Percentiles rank a stretch among this genome's conserved stretches.
Conservation (phyloP, 1,284 basidiomycete genomes). For the Ceratobasidium sp. region DNA sequence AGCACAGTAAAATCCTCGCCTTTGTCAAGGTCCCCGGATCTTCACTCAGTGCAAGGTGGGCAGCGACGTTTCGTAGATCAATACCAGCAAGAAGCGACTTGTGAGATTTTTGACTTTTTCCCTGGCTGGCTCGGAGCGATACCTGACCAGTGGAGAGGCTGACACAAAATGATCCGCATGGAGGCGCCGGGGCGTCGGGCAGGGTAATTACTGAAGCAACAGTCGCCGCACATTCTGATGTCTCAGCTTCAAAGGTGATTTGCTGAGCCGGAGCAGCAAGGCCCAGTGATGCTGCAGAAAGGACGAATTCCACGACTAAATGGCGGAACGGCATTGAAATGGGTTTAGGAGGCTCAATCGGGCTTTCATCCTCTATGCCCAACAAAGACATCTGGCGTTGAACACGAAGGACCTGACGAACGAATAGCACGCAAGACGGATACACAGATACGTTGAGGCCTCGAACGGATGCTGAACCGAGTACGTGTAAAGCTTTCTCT, state of each 20-base stretch:
- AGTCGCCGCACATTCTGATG: slow-evolving; percentile 17
- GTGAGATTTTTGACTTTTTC: slow-evolving; percentile 9
- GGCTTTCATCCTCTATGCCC: background rate
- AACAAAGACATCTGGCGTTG: slow-evolving; percentile 4
- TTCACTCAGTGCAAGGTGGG: slow-evolving; percentile 23
- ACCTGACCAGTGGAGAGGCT: slow-evolving; percentile 1
- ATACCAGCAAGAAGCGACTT: slow-evolving; percentile 21
- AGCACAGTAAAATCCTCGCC: slow-evolving; percentile 10
- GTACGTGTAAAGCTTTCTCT: slow-evolving; percentile 28
- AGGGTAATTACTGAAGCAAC: background rate
- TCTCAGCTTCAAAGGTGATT: slow-evolving; percentile 38
- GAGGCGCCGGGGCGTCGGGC: background rate
- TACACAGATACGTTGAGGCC: slow-evolving; percentile 57
- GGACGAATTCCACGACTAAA: slow-evolving; percentile 26
- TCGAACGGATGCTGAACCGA: slow-evolving; percentile 29
- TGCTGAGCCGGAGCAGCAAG: slow-evolving; percentile 37
- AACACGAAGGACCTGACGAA: slow-evolving; percentile 63
- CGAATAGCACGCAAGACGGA: slow-evolving; percentile 68
- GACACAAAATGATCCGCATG: slow-evolving; percentile 14
- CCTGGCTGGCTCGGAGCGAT: slow-evolving; percentile 12
- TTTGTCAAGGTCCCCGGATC: background rate
- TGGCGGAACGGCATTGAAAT: slow-evolving; percentile 4
- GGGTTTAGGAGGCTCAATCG: background rate
- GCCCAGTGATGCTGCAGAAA: slow-evolving; percentile 8
- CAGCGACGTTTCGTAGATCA: slow-evolving; percentile 17